These are phyloP conservation scores for Bacterosira constricta DNA, from an alignment of 108 stramenopile species.

Conservation along the genomic window DNA sequence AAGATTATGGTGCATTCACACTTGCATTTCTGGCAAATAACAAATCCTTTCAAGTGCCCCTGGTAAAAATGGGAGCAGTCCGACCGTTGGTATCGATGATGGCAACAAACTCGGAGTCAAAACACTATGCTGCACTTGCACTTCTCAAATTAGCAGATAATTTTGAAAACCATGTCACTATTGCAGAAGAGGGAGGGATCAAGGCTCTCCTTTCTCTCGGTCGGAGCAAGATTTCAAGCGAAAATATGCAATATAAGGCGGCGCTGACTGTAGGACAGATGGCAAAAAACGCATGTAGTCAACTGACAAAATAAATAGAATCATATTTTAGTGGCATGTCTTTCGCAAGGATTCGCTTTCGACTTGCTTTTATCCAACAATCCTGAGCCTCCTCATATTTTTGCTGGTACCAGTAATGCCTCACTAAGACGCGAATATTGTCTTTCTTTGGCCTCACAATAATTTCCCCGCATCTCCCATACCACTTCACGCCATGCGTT, in stretches of 20 bases:
- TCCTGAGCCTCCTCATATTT: no score
- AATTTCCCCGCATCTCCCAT: no score
- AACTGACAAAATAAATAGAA: no score
- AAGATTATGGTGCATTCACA: conserved; percentile 80
- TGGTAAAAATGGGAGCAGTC: conserved; percentile 75
- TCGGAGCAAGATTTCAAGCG: conserved; percentile 62
- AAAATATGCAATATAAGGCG: conserved; percentile 81
- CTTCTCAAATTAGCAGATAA: conserved; percentile 89
- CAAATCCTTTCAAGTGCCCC: conserved; percentile 65
- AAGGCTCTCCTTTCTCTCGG: conserved; percentile 78
- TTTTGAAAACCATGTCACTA: conserved; percentile 82
- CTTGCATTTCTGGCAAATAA: conserved; percentile 80
- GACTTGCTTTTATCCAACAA: no score
- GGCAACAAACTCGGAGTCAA: conserved; percentile 69
- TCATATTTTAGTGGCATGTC: no score
- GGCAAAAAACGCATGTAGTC: conserved; percentile 57
- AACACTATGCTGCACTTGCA: conserved; percentile 87
- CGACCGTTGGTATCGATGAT: conserved; percentile 84
- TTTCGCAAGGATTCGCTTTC: no score
- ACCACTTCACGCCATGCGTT: no score
- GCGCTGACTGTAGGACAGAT: conserved; percentile 69
- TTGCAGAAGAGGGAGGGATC: conserved; percentile 87
- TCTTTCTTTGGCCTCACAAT: no score
- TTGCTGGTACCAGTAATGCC: no score
- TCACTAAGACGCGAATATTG: no score